Evolutionary conservation across 2,329 filamentous ascomycete species (phyloP).

Genomic region (Gaeumannomyces tritici): DNA sequence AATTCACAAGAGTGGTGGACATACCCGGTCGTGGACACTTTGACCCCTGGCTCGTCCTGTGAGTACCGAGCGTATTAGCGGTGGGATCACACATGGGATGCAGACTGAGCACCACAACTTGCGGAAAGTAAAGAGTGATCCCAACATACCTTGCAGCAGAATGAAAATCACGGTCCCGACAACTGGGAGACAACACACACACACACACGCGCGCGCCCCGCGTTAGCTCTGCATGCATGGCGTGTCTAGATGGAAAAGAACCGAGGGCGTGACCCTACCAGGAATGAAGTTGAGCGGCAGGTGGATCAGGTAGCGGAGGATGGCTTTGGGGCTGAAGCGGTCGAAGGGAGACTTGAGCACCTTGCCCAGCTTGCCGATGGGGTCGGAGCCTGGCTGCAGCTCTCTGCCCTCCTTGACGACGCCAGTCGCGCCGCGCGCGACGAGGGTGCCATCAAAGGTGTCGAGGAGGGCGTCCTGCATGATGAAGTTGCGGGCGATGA

Average conservation of each 20-base stretch:
- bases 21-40: conserved; percentile 42
- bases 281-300: conserved; percentile 90
- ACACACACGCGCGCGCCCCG: too few relatives aligned
- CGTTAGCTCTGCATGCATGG: not conserved
- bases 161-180: conserved; percentile 79
- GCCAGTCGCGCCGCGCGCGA: conserved; percentile 37
- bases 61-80: not conserved
- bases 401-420: conserved; percentile 70
- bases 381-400: conserved; percentile 51
- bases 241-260: not conserved
- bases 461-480: conserved; percentile 77
- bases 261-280: conserved; percentile 16
- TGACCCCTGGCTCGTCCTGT: conserved; percentile 30
- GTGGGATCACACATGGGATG: not conserved
- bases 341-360: conserved; percentile 48
- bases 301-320: conserved; percentile 76
- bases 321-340: conserved; percentile 44
- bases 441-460: conserved; percentile 71
- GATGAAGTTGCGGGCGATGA: conserved; percentile 58
- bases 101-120: not conserved
- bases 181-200: conserved; percentile 28
- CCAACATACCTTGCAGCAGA: conserved; percentile 54
- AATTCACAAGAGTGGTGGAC: too few relatives aligned
- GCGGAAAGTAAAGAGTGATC: not conserved
- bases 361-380: conserved; percentile 47